Percentiles rank a stretch among this genome's conserved stretches.
phyloP scores from a whole-genome alignment of 2,329 filamentous ascomycete genomes.

The Trichothecium roseum region DNA sequence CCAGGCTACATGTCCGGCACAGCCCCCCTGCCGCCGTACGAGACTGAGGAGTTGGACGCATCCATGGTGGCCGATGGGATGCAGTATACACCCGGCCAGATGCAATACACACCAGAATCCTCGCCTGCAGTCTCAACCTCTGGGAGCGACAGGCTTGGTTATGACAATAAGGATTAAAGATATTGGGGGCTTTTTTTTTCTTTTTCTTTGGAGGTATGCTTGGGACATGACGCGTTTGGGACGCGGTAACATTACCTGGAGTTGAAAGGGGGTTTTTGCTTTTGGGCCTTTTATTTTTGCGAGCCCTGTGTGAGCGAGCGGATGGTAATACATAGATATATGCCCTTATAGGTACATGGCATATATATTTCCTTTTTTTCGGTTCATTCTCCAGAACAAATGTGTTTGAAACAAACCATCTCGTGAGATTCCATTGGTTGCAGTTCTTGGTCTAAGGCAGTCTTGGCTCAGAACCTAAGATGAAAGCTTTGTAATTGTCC shows the following conservation, averaged over 20 bases:
- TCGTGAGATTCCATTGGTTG: not conserved
- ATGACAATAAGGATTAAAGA: slow-evolving; percentile 5
- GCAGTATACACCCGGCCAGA: slow-evolving; percentile 1
- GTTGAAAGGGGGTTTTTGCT: slow-evolving; percentile 1
- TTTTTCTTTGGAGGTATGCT: slow-evolving; percentile 1
- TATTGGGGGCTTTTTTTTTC: slow-evolving; percentile 2
- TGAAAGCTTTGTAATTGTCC: slow-evolving; percentile 68
- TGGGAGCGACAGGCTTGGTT: slow-evolving; percentile 7
- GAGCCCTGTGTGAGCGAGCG: slow-evolving; percentile 1
- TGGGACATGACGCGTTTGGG: not conserved
- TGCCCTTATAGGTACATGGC: not conserved
- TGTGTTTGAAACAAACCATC: too few species aligned
- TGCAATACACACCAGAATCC: slow-evolving; percentile 21
- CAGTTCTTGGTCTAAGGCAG: not conserved
- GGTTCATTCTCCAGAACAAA: slow-evolving; percentile 7
- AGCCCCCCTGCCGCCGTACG: slow-evolving; percentile 32
- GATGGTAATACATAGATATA: not conserved
- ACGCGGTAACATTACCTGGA: not conserved
- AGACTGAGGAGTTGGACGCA: slow-evolving; percentile 18
- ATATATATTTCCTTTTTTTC: slow-evolving; percentile 7
- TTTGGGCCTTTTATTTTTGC: slow-evolving; percentile 5
- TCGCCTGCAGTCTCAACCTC: not conserved
- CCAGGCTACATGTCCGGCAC: slow-evolving; percentile 20
- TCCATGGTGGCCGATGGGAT: slow-evolving; percentile 31
- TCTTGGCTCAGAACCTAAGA: slow-evolving; percentile 47